Evolutionary conservation across 2,329 filamentous ascomycete genomes (phyloP), one percentile per base, ranked within the genome.

Genomic region (Stachybotrys elegans): DNA sequence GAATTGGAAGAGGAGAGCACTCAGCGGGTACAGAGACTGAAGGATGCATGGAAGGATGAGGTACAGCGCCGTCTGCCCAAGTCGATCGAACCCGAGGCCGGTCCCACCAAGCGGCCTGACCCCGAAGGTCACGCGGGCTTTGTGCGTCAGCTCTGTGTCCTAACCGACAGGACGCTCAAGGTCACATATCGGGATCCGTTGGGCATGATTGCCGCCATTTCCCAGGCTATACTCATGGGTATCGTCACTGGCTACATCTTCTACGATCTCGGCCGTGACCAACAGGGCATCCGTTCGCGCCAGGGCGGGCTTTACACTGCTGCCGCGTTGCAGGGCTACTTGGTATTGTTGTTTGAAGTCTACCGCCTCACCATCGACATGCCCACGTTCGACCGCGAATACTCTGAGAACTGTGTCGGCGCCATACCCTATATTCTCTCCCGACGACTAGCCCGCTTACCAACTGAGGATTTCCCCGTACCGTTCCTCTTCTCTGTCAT

Each of bases 281-380:
- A 84, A 38, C 71, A 84, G 1, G 86, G 86, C 0, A 90, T 91
- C 39, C 75, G 86, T 20, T 89, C 85, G 21, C 75, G 86, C 2
- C 69, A 90, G 59, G 86, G 84, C 40, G 84, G 83, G 6, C 63
- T 91, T 0, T 91, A 90, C 53, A 87, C 79, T 2, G 80, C 83
- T 1, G 74, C 83, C 6, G 83, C 79, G 5, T 69, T 91, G 6
- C 86, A 91, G 55, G 85, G 85, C 2, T 91, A 91, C 56, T 71
- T 91, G 4, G 83, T 89, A 40, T 70, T 91, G 11, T 70, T 89
- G 12, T 90, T 87, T 48, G 87, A 91, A 60, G 82, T 80, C 0
- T 91, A 88, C 54, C 79, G 87, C 5, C 66, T 91, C 46, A 87
- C 83, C 0, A 75, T 85, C 40, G 86, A 91, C 49, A 87, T 91